These are phyloP conservation scores for Debaryomyces maramus DNA, from an alignment of 805 yeast species.

Conservation along the genomic window DNA sequence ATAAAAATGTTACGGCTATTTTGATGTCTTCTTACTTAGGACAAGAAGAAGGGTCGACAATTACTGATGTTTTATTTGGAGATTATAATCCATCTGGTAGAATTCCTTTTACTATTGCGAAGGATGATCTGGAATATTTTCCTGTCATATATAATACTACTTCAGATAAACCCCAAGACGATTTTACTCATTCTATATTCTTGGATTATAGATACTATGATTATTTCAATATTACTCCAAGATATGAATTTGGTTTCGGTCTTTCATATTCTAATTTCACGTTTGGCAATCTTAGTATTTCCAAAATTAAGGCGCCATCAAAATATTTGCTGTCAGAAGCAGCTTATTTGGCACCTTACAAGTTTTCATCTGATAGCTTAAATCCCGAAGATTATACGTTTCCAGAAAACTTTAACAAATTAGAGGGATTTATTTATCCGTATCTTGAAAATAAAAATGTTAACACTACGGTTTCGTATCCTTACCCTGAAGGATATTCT, in stretches of 20 bases:
- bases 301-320: not conserved
- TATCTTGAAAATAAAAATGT: conserved; percentile 4
- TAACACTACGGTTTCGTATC: not conserved
- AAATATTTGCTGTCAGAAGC: not conserved
- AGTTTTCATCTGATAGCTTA: not conserved
- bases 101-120: conserved; percentile 6
- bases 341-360: conserved; percentile 1
- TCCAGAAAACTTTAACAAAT: conserved; percentile 2
- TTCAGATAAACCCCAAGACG: conserved; percentile 1
- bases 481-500: conserved; percentile 5
- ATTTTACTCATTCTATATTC: conserved; percentile 3
- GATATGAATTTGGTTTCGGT: conserved; percentile 11
- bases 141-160: conserved; percentile 2
- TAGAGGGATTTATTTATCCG: conserved; percentile 3
- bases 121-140: conserved; percentile 2
- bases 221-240: conserved; percentile 9
- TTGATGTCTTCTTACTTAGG: conserved; percentile 10
- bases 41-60: conserved; percentile 53
- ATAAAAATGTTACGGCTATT: conserved; percentile 9
- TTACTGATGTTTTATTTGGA: conserved; percentile 60
- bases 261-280: conserved; percentile 10
- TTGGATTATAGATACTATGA: conserved; percentile 8
- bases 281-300: not conserved
- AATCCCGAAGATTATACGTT: conserved; percentile 1
- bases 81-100: conserved; percentile 49